phyloP scores from a whole-genome alignment of 345 rosid genomes.

The Barbarea vulgaris region DNA sequence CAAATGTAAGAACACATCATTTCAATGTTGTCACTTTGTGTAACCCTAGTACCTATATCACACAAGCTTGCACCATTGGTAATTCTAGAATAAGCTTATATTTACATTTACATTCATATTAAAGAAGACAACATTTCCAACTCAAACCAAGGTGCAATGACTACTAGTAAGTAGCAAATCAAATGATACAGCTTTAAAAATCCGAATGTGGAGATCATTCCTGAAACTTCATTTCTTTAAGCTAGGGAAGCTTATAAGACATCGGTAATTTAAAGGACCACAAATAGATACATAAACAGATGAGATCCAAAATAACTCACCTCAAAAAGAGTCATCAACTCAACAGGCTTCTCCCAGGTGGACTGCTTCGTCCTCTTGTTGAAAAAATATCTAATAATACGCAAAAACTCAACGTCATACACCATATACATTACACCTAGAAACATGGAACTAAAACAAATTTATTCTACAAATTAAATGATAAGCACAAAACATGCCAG shows the following conservation, averaged over 20 bases:
- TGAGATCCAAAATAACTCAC: conserved; percentile 49
- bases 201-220: conserved; percentile 3
- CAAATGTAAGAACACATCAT: conserved; percentile 22
- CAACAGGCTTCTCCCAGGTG: conserved; percentile 93
- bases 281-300: conserved; percentile 11
- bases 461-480: conserved; percentile 13
- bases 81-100: conserved; percentile 21
- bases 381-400: conserved; percentile 70
- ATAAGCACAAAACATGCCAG: conserved; percentile 5
- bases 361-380: conserved; percentile 81
- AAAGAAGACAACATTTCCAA: conserved; percentile 16
- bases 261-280: background rate
- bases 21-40: conserved; percentile 17
- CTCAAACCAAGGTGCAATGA: conserved; percentile 21
- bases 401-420: conserved; percentile 22
- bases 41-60: conserved; percentile 18
- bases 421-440: conserved; percentile 19
- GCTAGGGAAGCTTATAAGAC: conserved; percentile 28
- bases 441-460: conserved; percentile 15
- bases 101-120: background rate
- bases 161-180: conserved; percentile 8
- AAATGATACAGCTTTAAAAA: conserved; percentile 20
- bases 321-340: conserved; percentile 93
- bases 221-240: conserved; percentile 17
- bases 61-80: conserved; percentile 22